phyloP scores from a whole-genome alignment of 2,329 filamentous ascomycete genomes.

The Pseudogymnoascus sp. region DNA sequence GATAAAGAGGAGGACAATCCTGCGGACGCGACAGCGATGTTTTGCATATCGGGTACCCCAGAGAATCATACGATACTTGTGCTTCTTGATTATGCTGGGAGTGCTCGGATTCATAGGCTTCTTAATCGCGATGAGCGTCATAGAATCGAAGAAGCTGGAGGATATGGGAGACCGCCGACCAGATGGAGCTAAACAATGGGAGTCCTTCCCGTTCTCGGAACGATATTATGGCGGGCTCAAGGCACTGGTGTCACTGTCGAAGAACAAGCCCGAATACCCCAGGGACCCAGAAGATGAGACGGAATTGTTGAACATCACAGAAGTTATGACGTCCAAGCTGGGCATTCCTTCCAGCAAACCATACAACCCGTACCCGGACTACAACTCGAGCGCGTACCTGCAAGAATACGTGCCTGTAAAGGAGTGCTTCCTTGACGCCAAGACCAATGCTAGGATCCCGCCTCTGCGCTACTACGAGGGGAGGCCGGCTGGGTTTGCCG shows the following conservation, averaged over 20 bases:
- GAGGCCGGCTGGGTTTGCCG: slow-evolving; percentile 74
- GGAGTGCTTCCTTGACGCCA: slow-evolving; percentile 71
- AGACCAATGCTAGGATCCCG: slow-evolving; percentile 59
- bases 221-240: slow-evolving; percentile 86
- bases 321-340: slow-evolving; percentile 29
- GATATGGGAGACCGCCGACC: slow-evolving; percentile 51
- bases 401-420: slow-evolving; percentile 44
- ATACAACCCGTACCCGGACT: slow-evolving; percentile 56
- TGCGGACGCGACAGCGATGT: slow-evolving; percentile 7
- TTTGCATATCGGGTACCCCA: slow-evolving; percentile 45
- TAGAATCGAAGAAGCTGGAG: slow-evolving; percentile 55
- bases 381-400: slow-evolving; percentile 40
- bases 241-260: slow-evolving; percentile 53
- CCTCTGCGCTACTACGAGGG: slow-evolving; percentile 66
- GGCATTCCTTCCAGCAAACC: slow-evolving; percentile 40
- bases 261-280: slow-evolving; percentile 78
- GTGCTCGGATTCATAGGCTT: slow-evolving; percentile 70
- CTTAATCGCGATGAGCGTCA: slow-evolving; percentile 64
- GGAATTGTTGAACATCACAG: slow-evolving; percentile 33
- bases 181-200: slow-evolving; percentile 65
- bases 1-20: slow-evolving; percentile 15
- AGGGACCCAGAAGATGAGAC: slow-evolving; percentile 48
- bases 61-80: slow-evolving; percentile 70
- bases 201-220: slow-evolving; percentile 74
- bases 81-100: slow-evolving; percentile 58